Base-by-base conservation (phyloP, 495 filamentous ascomycete species). In the Acidomyces sp. region DNA sequence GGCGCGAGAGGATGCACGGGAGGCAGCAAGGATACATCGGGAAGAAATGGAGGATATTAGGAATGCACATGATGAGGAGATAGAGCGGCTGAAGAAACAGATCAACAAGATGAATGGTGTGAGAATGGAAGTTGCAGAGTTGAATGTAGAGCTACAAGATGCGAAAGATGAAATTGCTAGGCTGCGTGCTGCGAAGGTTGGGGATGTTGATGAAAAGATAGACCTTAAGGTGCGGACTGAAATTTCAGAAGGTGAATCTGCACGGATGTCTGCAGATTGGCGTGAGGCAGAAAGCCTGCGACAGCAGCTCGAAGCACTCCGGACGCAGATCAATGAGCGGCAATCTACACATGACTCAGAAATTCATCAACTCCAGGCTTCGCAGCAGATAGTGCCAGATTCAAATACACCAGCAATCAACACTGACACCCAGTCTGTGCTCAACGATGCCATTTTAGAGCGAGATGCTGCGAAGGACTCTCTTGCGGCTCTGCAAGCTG, bases 401-500 rank as follows among this genome's bases (percentile, higher is more conserved):
- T 25, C 9, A 1, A 17, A 22, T 4, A 26, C 1, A 13, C 30
- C 12, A 19, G 30, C 33, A 9, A 19, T 41, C 9, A 17, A 41
- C 13, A n/a, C 23, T 11, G 34, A 25, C 1, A 20, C 39, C 19
- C 46, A 45, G 26, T 35, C 12, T 27, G n/a, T 16, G 5, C 22
- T 43, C 40, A 49, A 49, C 35, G 35, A 38, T 2, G 34, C 33
- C 3, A 35, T 27, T 20, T 11, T 49, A 23, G 48, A 51, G 13
- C 48, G 48, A 30, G 48, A 51, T 25, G 29, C 22, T 1, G 35
- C 33, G 11, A 41, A 46, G 25, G 48, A 51, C 48, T 11, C 21
- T 3, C 25, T 51, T 2, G 36, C 20, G 4, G 30, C 34, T 29
- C 15, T 36, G n/a, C 16, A 49, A 27, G n/a, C 39, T 2, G 27